Conservation (phyloP, 2,329 filamentous ascomycete genomes). For the Escovopsis weberi region DNA sequence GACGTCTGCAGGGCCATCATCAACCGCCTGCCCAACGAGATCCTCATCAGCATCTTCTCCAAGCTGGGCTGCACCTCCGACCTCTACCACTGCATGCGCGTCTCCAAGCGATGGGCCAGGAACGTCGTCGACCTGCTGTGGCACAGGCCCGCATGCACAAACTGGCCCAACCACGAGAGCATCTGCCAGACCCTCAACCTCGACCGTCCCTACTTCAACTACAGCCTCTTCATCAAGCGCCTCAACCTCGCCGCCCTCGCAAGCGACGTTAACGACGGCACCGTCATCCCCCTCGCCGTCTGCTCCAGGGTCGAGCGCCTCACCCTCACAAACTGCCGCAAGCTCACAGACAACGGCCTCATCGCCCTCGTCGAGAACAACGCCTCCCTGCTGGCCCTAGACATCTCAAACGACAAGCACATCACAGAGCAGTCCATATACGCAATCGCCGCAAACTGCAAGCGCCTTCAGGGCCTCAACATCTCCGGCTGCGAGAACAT, state of each 20-base stretch:
- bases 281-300: constrained; percentile 61
- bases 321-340: constrained; percentile 79
- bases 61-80: constrained; percentile 66
- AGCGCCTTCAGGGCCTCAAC: constrained; percentile 79
- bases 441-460: constrained; percentile 67
- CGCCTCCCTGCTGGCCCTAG: constrained; percentile 68
- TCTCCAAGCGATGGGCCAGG: constrained; percentile 85
- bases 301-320: constrained; percentile 89
- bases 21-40: constrained; percentile 77
- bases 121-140: constrained; percentile 89
- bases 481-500: constrained; percentile 75
- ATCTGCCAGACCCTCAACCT: constrained; percentile 68
- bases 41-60: constrained; percentile 83
- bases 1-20: constrained; percentile 62
- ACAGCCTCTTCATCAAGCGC: constrained; percentile 79
- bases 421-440: constrained; percentile 72
- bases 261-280: constrained; percentile 71
- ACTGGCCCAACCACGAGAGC: constrained; percentile 64
- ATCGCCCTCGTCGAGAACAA: constrained; percentile 68
- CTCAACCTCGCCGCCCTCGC: constrained; percentile 76
- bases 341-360: constrained; percentile 72
- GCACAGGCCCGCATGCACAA: constrained; percentile 85
- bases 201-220: constrained; percentile 68
- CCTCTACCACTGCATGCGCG: constrained; percentile 76
- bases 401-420: constrained; percentile 73